Conservation (phyloP, 495 filamentous ascomycete species). For the Aspergillus kassunensis region DNA sequence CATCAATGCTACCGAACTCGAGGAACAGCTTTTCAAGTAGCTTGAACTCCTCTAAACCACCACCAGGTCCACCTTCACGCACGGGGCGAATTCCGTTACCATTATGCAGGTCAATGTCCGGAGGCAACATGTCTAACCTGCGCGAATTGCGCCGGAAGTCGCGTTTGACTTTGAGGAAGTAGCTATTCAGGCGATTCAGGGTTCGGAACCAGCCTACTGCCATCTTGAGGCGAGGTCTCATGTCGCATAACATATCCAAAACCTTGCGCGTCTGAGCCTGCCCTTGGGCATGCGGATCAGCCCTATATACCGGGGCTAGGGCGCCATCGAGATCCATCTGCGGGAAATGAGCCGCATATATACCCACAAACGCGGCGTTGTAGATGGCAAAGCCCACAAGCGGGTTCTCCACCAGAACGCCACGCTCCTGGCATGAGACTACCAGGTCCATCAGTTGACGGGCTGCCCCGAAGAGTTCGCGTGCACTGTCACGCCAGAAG, state of each 20-base stretch:
- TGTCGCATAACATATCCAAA: conserved; percentile 54
- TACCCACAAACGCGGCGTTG: conserved; percentile 65
- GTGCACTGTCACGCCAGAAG: conserved; percentile 74
- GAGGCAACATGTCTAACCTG: conserved; percentile 31
- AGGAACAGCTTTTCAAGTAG: conserved; percentile 54
- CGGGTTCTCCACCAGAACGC: conserved; percentile 70
- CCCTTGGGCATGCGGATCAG: conserved; percentile 27
- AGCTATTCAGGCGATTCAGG: conserved; percentile 63
- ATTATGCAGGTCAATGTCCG: conserved; percentile 28
- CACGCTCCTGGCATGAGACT: conserved; percentile 67
- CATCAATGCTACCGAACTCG: conserved; percentile 53
- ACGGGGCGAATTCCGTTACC: conserved; percentile 38
- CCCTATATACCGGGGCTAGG: conserved; percentile 36
- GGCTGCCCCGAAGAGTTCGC: conserved; percentile 68
- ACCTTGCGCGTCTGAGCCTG: conserved; percentile 46
- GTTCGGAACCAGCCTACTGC: conserved; percentile 66
- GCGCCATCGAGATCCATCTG: conserved; percentile 70
- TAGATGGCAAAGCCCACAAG: conserved; percentile 78
- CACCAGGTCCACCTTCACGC: conserved; percentile 52
- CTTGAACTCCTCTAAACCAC: conserved; percentile 71
- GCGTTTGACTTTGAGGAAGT: conserved; percentile 60
- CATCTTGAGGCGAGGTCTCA: conserved; percentile 66
- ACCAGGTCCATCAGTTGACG: conserved; percentile 73
- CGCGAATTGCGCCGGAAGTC: conserved; percentile 53
- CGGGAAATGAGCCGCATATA: conserved; percentile 72